Base-by-base conservation (phyloP, 345 rosid species). In the Acer campestre region DNA sequence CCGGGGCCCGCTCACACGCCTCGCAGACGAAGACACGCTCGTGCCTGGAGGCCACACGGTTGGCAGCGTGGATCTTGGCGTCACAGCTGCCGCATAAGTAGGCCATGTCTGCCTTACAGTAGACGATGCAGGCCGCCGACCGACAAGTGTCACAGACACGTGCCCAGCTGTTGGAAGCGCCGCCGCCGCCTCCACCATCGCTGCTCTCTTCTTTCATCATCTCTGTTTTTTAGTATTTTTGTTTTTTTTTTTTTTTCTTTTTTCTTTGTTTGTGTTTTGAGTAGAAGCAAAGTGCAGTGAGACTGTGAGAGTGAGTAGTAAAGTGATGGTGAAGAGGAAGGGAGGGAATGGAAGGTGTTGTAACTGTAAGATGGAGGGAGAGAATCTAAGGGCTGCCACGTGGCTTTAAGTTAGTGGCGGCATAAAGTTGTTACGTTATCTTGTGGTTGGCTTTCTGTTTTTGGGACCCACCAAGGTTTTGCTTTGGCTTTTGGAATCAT, bases 1-100 rank as follows among this genome's bases (percentile, higher is more conserved):
- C 98, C 0, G 99, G 99, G 3, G 94, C 90, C 0, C 89, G 84
- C 78, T 93, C 99, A 8, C 99, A 93, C 0, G 90, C 89, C 71
- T 93, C 88, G 59, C 98, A 95, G 27, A 95, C 90, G 84, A 87
- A 81, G 17, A 93, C 97, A 4, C 98, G 95, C 90, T 90, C 94
- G 66, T 95, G 98, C 71, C 97, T 86, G 5, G 98, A 93, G n/a
- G 98, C 99, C 48, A 95, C 84, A 11, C 75, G 82, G 75, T 92
- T 95, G 29, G 98, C 97, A 0, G 92, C 88, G 29, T 95, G 98
- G 27, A 89, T 79, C 1, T 92, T 86, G 31, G 92, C 86, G 72
- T 95, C 97, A 59, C 98, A 93, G 53, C 83, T 75, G 0, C 82
- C 77, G 65, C 98, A 93, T 2, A 95, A 82, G 81, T 93, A 95